Conservation (phyloP, 106 monocot genomes). For the Cymbidium sinense region DNA sequence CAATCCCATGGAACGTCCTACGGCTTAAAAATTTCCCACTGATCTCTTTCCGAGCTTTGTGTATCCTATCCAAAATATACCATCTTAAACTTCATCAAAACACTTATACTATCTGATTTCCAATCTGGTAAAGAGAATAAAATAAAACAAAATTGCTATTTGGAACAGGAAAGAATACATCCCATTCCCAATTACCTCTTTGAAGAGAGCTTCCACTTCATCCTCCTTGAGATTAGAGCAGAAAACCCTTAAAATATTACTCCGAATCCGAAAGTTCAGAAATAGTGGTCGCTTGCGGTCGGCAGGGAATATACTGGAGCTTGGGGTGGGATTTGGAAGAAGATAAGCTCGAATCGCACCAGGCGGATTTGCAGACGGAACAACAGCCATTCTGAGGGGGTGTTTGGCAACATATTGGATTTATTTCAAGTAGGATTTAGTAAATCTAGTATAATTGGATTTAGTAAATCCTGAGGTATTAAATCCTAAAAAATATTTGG, state of each 20-base stretch:
- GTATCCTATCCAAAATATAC: conserved; percentile 4
- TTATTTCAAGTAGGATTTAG: too few relatives aligned
- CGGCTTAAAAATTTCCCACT: conserved; percentile 5
- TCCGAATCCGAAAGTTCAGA: background rate
- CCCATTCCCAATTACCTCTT: conserved; percentile 6
- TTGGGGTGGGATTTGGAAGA: background rate
- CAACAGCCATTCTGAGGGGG: conserved; percentile 12
- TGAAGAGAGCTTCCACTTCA: background rate
- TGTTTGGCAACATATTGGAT: too few relatives aligned
- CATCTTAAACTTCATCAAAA: background rate
- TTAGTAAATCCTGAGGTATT: too few relatives aligned
- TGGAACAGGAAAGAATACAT: too few relatives aligned
- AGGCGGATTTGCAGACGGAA: conserved; percentile 5
- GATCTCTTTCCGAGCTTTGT: background rate
- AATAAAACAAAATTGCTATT: background rate
- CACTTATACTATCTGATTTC: too few relatives aligned
- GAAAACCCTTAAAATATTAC: conserved; percentile 4
- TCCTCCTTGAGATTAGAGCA: conserved; percentile 9
- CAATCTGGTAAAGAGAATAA: background rate
- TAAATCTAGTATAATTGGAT: too few relatives aligned
- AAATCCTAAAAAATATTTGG: too few relatives aligned
- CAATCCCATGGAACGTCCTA: conserved; percentile 53
- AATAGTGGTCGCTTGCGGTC: background rate
- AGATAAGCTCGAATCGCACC: background rate
- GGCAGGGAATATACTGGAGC: background rate